Evolutionary conservation across 202 grass and related monocot genomes (phyloP).

Genomic region (Bolboschoenoplectus hybrid): DNA sequence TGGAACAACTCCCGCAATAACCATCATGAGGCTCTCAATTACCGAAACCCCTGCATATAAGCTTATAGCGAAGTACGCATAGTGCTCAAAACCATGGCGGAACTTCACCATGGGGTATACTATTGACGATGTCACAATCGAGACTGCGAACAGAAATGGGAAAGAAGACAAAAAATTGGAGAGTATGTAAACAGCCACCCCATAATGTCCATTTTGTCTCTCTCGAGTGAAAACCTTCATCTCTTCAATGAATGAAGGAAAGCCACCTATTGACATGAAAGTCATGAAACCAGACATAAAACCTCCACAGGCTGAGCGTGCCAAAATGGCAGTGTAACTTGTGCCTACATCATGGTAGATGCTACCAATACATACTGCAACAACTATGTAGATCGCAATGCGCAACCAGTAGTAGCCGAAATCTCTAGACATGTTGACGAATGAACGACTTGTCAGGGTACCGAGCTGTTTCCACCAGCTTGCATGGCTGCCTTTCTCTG

Average conservation of each 20-base stretch:
- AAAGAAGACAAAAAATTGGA: slow-evolving; percentile 95
- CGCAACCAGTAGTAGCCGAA: slow-evolving; percentile 91
- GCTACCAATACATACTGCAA: slow-evolving; percentile 76
- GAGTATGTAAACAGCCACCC: slow-evolving; percentile 78
- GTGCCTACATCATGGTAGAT: slow-evolving; percentile 85
- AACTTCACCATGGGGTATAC: slow-evolving; percentile 95
- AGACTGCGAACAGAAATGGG: slow-evolving; percentile 72
- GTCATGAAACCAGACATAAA: slow-evolving; percentile 96
- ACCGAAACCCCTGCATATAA: slow-evolving; percentile 81
- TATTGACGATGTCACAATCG: slow-evolving; percentile 65
- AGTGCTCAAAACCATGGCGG: slow-evolving; percentile 64
- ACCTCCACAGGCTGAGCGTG: slow-evolving; percentile 73
- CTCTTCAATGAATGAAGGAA: slow-evolving; percentile 98
- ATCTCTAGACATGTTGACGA: slow-evolving; percentile 90
- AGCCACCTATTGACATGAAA: slow-evolving; percentile 98
- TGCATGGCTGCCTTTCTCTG: slow-evolving; percentile 70
- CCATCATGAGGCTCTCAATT: slow-evolving; percentile 99
- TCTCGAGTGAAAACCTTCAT: slow-evolving; percentile 93
- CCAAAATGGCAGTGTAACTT: slow-evolving; percentile 78
- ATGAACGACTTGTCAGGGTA: slow-evolving; percentile 76
- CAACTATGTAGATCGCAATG: slow-evolving; percentile 74
- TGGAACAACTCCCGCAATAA: slow-evolving; percentile 86
- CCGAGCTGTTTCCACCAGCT: slow-evolving; percentile 83
- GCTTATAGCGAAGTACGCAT: slow-evolving; percentile 66
- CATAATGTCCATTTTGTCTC: slow-evolving; percentile 85